Evolutionary conservation across 768 basidiomycete genomes (phyloP).

Genomic region (Collybia sordida): DNA sequence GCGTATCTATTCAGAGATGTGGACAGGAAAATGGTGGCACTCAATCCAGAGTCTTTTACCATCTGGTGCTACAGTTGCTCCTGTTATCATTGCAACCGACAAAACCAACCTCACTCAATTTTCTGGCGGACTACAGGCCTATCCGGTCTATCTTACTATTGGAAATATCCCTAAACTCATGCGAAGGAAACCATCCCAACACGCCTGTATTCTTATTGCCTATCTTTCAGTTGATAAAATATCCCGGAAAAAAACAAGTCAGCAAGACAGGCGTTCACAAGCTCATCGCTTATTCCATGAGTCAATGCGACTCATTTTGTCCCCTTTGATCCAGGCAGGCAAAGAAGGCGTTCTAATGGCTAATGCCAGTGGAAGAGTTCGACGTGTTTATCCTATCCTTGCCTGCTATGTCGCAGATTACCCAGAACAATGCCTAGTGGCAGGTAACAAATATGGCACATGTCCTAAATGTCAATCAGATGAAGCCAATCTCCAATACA

Average conservation of each 20-base stretch:
- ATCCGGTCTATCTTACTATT: too few relatives aligned
- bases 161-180: too few relatives aligned
- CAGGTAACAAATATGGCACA: slow-evolving; percentile 20
- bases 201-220: not conserved
- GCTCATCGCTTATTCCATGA: slow-evolving; percentile 35
- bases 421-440: slow-evolving; percentile 42
- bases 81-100: too few relatives aligned
- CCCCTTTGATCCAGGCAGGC: slow-evolving; percentile 25
- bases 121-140: too few relatives aligned
- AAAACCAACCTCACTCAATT: not conserved
- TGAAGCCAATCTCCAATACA: slow-evolving; percentile 15
- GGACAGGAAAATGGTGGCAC: not conserved
- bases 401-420: slow-evolving; percentile 24
- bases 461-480: slow-evolving; percentile 24
- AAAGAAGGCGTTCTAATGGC: slow-evolving; percentile 11
- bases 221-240: slow-evolving; percentile 2
- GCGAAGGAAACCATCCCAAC: not conserved
- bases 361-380: slow-evolving; percentile 31
- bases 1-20: too few relatives aligned
- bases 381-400: slow-evolving; percentile 30
- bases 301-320: slow-evolving; percentile 26
- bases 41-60: not conserved
- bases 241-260: slow-evolving; percentile 23
- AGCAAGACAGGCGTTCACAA: slow-evolving; percentile 22
- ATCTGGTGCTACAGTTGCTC: too few relatives aligned